phyloP scores from a whole-genome alignment of 1,284 basidiomycete species.

The Ustilago esculenta region DNA sequence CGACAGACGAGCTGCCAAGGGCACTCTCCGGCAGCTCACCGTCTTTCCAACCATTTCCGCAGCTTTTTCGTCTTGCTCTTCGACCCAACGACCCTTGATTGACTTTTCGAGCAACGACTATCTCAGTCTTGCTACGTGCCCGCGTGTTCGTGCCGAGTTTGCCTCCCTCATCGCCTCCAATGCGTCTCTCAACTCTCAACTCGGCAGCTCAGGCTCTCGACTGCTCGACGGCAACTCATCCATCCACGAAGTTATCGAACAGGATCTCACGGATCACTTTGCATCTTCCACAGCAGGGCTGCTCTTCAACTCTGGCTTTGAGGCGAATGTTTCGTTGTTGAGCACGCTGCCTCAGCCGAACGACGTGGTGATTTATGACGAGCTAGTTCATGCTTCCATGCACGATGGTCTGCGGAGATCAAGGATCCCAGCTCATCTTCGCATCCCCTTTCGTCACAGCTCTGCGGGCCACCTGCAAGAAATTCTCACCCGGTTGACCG shows the following conservation, averaged over 20 bases:
- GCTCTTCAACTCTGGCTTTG: slow-evolving; percentile 93
- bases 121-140: slow-evolving; percentile 80
- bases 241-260: slow-evolving; percentile 53
- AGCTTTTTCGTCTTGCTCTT: slow-evolving; percentile 4
- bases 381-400: slow-evolving; percentile 88
- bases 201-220: slow-evolving; percentile 86
- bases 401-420: slow-evolving; percentile 89
- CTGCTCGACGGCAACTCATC: slow-evolving; percentile 80
- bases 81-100: slow-evolving; percentile 50
- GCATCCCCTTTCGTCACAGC: slow-evolving; percentile 39
- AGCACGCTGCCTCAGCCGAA: slow-evolving; percentile 80
- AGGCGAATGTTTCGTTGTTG: slow-evolving; percentile 92
- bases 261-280: slow-evolving; percentile 51
- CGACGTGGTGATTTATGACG: slow-evolving; percentile 85
- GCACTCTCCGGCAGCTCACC: slow-evolving; percentile 55
- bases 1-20: slow-evolving; percentile 44
- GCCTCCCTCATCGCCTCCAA: slow-evolving; percentile 13
- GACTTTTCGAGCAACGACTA: slow-evolving; percentile 95
- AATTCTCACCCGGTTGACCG: slow-evolving; percentile 10
- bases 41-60: slow-evolving; percentile 30
- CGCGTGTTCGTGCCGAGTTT: slow-evolving; percentile 68
- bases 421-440: slow-evolving; percentile 58
- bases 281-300: slow-evolving; percentile 71
- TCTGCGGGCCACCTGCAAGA: slow-evolving; percentile 16
- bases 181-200: slow-evolving; percentile 10